Evolutionary conservation across 305 asterid species (phyloP), one percentile per base, ranked within the genome.

Genomic region (Fraxinus greggii): DNA sequence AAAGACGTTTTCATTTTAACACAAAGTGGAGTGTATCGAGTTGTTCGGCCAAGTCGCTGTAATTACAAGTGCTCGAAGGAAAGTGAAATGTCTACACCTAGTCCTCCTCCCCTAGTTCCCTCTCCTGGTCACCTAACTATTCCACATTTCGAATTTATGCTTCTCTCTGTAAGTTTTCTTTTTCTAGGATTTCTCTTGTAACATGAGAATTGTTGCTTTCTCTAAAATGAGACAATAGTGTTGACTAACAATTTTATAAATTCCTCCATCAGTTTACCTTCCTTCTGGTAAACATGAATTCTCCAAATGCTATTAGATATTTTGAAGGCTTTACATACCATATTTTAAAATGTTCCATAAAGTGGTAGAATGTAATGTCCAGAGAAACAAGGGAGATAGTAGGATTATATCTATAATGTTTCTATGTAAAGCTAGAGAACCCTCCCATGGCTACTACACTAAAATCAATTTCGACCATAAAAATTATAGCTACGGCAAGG

Each of bases 1-100:
- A 93, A 86, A 84, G 98, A 94, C 79, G 87, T 92, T 36, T 93
- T 78, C 82, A 75, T 94, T 77, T 84, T 93, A 77, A 90, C 99
- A 75, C 89, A 86, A 87, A 89, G 88, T 65, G 98, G 97, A 0
- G 93, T 92, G 76, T 92, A 91, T 86, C 85, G 95, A 88, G 85
- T 90, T 3, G 98, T 90, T 79, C 90, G 96, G 31, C 97, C 94
- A 26, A 93, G 97, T 84, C 88, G 97, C 35, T 94, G 98, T 85
- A 88, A 83, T 70, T 92, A 91, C 78, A 80, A 85, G 56, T 92
- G 98, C 90, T 83, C 97, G 0, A 90, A 89, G 90, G 98, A 94
- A 86, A 92, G 84, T 0, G 83, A 45, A 48, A 70, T 84, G 0
- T 59, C 93, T 5, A 59, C 78, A 56, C 83, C 51, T 48, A 63